phyloP scores from a whole-genome alignment of 2,329 filamentous ascomycete species.

The Penicillium digitatum region DNA sequence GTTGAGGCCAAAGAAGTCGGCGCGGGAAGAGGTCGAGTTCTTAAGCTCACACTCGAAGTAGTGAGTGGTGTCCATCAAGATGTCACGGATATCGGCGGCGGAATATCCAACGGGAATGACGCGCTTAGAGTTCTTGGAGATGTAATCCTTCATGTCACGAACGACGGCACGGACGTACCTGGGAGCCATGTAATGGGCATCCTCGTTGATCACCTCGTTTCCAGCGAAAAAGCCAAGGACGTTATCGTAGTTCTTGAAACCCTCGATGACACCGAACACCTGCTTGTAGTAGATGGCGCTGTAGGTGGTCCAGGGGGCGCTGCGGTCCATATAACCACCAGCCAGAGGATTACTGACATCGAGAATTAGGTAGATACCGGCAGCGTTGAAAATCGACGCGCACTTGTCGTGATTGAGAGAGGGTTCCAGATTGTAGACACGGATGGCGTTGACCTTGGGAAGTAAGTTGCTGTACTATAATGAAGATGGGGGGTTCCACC shows the following conservation, averaged over 20 bases:
- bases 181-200: conserved; percentile 52
- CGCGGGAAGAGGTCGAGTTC: conserved; percentile 50
- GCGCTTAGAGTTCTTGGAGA: conserved; percentile 54
- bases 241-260: conserved; percentile 64
- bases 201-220: conserved; percentile 65
- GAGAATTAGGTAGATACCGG: conserved; percentile 63
- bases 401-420: conserved; percentile 58
- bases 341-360: conserved; percentile 61
- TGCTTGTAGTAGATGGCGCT: conserved; percentile 53
- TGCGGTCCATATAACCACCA: conserved; percentile 55
- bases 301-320: conserved; percentile 54
- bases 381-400: conserved; percentile 61
- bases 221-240: conserved; percentile 63
- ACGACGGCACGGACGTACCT: conserved; percentile 60
- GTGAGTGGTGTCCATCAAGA: conserved; percentile 57
- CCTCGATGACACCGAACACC: conserved; percentile 61
- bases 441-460: conserved; percentile 56
- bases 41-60: conserved; percentile 57
- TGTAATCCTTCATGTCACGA: conserved; percentile 66
- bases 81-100: conserved; percentile 60
- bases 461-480: conserved; percentile 8
- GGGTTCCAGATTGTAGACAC: conserved; percentile 62
- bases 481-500: conserved; percentile 13
- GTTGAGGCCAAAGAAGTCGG: conserved; percentile 65
- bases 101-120: conserved; percentile 65